A percentile compares a stretch with the other conserved stretches of the same genome.
phyloP scores from a whole-genome alignment of 768 basidiomycete species.

The Goffeauzyma gilvescens region DNA sequence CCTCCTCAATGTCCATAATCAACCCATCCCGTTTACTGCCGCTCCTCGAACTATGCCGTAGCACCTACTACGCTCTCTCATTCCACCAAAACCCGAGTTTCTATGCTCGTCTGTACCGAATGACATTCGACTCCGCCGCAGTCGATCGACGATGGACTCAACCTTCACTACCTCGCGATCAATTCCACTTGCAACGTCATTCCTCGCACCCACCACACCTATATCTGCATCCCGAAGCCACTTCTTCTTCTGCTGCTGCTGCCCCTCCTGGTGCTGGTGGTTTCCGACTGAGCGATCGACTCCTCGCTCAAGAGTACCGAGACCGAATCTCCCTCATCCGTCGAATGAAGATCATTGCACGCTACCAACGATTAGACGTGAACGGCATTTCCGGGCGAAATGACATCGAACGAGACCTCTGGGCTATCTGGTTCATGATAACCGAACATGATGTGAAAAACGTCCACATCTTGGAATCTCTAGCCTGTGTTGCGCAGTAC shows the following conservation, averaged over 20 bases:
- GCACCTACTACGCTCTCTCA: slow-evolving; percentile 14
- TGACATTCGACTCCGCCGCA: slow-evolving; percentile 25
- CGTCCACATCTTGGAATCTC: slow-evolving; percentile 15
- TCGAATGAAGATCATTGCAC: slow-evolving; percentile 16
- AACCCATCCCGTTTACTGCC: slow-evolving; percentile 16
- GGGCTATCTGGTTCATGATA: slow-evolving; percentile 28
- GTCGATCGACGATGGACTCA: slow-evolving; percentile 17
- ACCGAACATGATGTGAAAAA: slow-evolving; percentile 30
- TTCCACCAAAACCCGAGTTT: slow-evolving; percentile 23
- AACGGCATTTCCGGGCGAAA: slow-evolving; percentile 9
- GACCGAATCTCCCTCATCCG: slow-evolving; percentile 15
- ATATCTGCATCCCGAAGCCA: neutral
- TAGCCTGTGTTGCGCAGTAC: slow-evolving; percentile 22
- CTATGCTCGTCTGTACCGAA: slow-evolving; percentile 20
- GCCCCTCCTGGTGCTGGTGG: neutral
- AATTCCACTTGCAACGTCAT: neutral
- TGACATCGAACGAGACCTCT: slow-evolving; percentile 17
- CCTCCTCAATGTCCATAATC: neutral
- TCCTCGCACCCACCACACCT: neutral
- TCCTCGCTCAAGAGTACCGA: slow-evolving; percentile 25
- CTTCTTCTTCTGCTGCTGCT: too few relatives aligned
- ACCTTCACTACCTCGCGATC: slow-evolving; percentile 5
- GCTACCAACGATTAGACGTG: neutral
- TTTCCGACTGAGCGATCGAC: slow-evolving; percentile 1
- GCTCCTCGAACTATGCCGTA: slow-evolving; percentile 13